Base-by-base conservation (phyloP, 2,329 filamentous ascomycete species). In the Albifimbria verrucaria region DNA sequence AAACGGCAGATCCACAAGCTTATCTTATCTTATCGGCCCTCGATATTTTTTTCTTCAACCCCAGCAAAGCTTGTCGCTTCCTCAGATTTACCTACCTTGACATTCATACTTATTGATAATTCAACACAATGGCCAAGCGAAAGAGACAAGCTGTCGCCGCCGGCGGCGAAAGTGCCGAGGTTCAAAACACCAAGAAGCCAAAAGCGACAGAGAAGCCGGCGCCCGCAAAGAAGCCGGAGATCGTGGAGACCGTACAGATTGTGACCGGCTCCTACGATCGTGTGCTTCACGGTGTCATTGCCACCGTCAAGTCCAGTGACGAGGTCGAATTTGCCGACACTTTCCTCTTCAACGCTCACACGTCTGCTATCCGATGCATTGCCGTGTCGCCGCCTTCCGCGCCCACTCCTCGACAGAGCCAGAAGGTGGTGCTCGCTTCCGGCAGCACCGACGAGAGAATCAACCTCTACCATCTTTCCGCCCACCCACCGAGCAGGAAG, bases 341-440 rank as follows among this genome's bases (percentile, higher is more conserved):
- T 0, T 99, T 99, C 71, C 82, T 99, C 53, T 97, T 99, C 81
- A 90, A 92, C 66, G 92, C 94, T 15, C 94, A 99, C 73, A 81
- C 85, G 52, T 95, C 92, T 12, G 88, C 94, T 4, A 90, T 99
- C 68, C 88, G 92, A 63, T 95, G 90, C 67, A 80, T 99, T 28
- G 91, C 92, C 22, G 74, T 97, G 56, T 97, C 93, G 9, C 88
- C 89, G 3, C 78, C 89, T 1, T 89, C 90, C 12, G 81, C 80
- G 18, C 76, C 79, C 2, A 66, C 76, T 52, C 78, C 76, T 12
- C 83, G 78, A 58, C 86, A 88, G 70, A 73, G 76, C n/a, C 88
- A 90, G 67, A 96, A 94, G 68, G 82, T 96, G 48, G 87, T 94
- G 60, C 83, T 99, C 48, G 94, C 94, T 12, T 96, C 89, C 10